Evolutionary conservation across 2,329 filamentous ascomycete species (phyloP), one percentile per base, ranked within the genome.

Genomic region (Bipolaris bicolor): DNA sequence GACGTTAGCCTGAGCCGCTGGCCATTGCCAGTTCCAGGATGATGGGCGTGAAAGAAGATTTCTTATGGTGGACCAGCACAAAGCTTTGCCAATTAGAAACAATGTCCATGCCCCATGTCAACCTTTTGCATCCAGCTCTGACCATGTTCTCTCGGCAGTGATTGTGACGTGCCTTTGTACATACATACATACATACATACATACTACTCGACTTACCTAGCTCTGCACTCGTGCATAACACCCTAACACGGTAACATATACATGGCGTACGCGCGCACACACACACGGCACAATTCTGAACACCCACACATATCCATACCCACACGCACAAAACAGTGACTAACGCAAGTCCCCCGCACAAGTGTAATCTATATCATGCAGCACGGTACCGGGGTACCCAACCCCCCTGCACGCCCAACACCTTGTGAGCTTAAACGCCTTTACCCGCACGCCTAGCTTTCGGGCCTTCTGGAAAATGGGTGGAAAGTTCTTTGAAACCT

Each of bases 351-450:
- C 47, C 33, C 33, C 47, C 47, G 39, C 33, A 55, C 16, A 50
- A 44, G 29, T 34, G 39, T 11, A 55, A 55, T 55, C 34, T 55
- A 45, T 40, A 55, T 51, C 52, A 49, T 55, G 47, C 52, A 55
- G 49, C 10, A 7, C 18, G 13, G n/a, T 37, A 13, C 52, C 41
- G 29, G 47, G 52, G 47, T 33, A 22, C 15, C 15, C 10, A 36
- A 24, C 13, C 26, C 16, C 37, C 52, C 52, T 55, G 33, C 20
- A 26, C 34, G 33, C 40, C 46, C 52, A 45, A 47, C 49, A 31
- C 39, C 22, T 49, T 29, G 18, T 44, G 39, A 49, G 47, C 34
- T 51, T 45, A 39, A 29, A 49, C 36, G 39, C 44, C 47, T 55
- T 55, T 55, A 55, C n/a, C 52, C 47, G 47, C 31, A 39, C 40